Evolutionary conservation across 305 asterid genomes (phyloP), one percentile per base, ranked within the genome.

Genomic region (Solanum hybrid): DNA sequence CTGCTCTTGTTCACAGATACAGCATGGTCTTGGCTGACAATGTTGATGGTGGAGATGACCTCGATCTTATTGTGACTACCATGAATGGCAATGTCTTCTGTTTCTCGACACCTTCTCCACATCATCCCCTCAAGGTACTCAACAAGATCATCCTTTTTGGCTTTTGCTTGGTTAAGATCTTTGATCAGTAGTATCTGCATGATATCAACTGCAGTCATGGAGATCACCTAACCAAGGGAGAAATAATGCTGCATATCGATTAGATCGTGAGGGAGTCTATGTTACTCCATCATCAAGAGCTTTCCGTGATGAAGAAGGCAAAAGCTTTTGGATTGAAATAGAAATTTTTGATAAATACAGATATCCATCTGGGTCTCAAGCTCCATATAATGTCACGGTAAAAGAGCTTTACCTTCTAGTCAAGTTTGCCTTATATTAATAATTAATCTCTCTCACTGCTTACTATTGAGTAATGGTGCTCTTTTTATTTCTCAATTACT

Each of bases 1-100:
- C 24, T 88, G 38, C 86, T 81, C 89, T 88, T 27, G 87, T 89
- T 89, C 88, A 90, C 96, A 98, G 99, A 89, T 98, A 98, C 93
- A 98, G 99, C 95, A 98, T 96, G 99, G 98, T 96, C 90, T 92
- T 98, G 93, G 99, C 99, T 75, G 99, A 97, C 91, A 97, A 97
- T 90, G 95, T 96, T 31, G 99, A 97, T 88, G 99, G 99, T 85
- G 99, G 99, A 88, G 99, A 97, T 90, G 99, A 97, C 93, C 98
- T 97, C 72, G 99, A 97, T 92, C 99, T 97, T 88, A 91, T 97
- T 90, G 99, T 97, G 80, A 92, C 99, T 89, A 97, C 99, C 91
- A 97, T 97, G 99, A 97, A 97, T 76, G 99, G 99, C 90, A 97
- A 97, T 78, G 98, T 97, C 95, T 96, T 96, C 91, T 97, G 99